phyloP scores from a whole-genome alignment of 768 basidiomycete species.

The Amanita rimosa region DNA sequence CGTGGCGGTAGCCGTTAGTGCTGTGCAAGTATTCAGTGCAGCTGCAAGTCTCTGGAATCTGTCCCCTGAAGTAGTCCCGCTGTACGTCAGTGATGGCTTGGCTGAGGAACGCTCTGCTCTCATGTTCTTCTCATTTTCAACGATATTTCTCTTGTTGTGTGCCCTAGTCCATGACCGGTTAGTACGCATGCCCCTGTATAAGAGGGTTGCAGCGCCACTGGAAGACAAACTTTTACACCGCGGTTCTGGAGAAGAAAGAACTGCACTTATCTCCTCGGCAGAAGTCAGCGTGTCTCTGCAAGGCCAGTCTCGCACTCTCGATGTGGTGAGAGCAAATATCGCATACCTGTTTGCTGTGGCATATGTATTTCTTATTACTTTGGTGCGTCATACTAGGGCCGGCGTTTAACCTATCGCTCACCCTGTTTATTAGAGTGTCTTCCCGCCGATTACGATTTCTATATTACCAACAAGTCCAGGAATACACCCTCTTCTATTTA shows the following conservation, averaged over 20 bases:
- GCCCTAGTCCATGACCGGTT: conserved; percentile 48
- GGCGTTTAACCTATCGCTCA: background rate
- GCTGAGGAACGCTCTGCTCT: conserved; percentile 63
- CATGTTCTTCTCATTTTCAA: conserved; percentile 63
- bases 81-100: conserved; percentile 24
- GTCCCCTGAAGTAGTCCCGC: conserved; percentile 16
- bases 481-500: conserved; percentile 78
- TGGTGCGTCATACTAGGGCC: conserved; percentile 37
- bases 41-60: conserved; percentile 41
- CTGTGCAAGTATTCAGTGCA: conserved; percentile 62
- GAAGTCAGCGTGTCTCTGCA: conserved; percentile 10
- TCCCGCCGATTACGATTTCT: conserved; percentile 76
- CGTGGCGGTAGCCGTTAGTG: conserved; percentile 71
- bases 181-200: conserved; percentile 47
- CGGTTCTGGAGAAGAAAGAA: conserved; percentile 19
- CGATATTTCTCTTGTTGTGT: conserved; percentile 47
- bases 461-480: conserved; percentile 53
- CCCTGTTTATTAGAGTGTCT: conserved; percentile 55
- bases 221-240: conserved; percentile 22
- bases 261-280: conserved; percentile 25
- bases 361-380: conserved; percentile 68
- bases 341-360: conserved; percentile 62
- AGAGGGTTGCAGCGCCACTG: conserved; percentile 34
- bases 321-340: conserved; percentile 47
- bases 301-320: conserved; percentile 27